Percentiles rank a stretch among this genome's conserved stretches.
phyloP scores from a whole-genome alignment of 2,329 filamentous ascomycete genomes.

The Claviceps sp. region DNA sequence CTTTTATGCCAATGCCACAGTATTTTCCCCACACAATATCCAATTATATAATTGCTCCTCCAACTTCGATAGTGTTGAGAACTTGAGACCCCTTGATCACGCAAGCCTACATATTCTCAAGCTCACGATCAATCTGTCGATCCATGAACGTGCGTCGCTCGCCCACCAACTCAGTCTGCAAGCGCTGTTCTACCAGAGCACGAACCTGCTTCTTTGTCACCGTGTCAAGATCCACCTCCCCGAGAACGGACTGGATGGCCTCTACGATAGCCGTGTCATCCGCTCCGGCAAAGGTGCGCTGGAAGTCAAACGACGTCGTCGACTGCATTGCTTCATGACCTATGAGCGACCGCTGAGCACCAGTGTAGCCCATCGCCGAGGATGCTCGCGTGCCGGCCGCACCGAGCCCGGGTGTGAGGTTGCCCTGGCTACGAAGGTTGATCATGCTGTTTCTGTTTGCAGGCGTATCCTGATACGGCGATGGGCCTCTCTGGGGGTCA shows the following conservation, averaged over 20 bases:
- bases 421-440: constrained; percentile 38
- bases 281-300: constrained; percentile 48
- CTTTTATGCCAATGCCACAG: not conserved
- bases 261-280: constrained; percentile 72
- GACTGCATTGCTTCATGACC: constrained; percentile 34
- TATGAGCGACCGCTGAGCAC: constrained; percentile 33
- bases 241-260: constrained; percentile 68
- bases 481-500: constrained; percentile 35
- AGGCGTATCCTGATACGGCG: constrained; percentile 45
- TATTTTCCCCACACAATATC: not conserved
- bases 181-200: constrained; percentile 79
- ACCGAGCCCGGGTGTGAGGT: constrained; percentile 31
- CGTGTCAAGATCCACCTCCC: constrained; percentile 86
- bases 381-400: constrained; percentile 24
- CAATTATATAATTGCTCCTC: not conserved
- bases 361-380: constrained; percentile 32
- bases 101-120: constrained; percentile 69
- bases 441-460: constrained; percentile 46
- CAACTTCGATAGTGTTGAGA: not conserved
- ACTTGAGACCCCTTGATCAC: not conserved
- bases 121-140: constrained; percentile 79
- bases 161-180: constrained; percentile 78
- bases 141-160: constrained; percentile 86
- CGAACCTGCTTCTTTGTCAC: constrained; percentile 97
- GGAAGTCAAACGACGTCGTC: constrained; percentile 46